phyloP scores from a whole-genome alignment of 768 basidiomycete genomes.

The Termitomyces sp. region DNA sequence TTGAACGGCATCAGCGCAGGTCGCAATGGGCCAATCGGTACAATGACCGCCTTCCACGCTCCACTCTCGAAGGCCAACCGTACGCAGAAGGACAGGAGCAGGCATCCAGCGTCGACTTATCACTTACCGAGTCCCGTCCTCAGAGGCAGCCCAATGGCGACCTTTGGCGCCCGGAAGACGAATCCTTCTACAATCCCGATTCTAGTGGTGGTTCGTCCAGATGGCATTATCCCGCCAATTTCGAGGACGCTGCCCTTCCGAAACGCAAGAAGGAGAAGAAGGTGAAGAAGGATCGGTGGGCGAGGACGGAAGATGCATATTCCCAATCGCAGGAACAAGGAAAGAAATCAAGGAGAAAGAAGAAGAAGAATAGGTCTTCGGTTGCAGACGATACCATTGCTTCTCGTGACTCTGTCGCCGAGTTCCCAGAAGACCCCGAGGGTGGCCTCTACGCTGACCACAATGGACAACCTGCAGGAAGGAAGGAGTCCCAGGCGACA shows the following conservation, averaged over 20 bases:
- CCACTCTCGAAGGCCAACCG: constrained; percentile 66
- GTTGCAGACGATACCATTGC: constrained; percentile 33
- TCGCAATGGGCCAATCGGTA: constrained; percentile 88
- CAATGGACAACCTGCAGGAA: constrained; percentile 19
- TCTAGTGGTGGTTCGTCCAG: constrained; percentile 48
- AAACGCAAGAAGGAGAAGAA: constrained; percentile 65
- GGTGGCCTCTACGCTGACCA: constrained; percentile 60
- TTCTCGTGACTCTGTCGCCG: constrained; percentile 39
- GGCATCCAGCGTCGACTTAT: constrained; percentile 40
- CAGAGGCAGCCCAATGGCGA: constrained; percentile 47
- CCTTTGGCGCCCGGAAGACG: constrained; percentile 76
- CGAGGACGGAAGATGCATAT: constrained; percentile 84
- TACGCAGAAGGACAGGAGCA: constrained; percentile 80
- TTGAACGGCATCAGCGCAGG: constrained; percentile 74
- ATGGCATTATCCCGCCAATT: constrained; percentile 88
- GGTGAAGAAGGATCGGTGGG: constrained; percentile 87
- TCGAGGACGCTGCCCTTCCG: constrained; percentile 53
- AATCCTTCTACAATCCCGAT: constrained; percentile 62
- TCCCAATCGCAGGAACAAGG: constrained; percentile 47
- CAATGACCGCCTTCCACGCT: constrained; percentile 73
- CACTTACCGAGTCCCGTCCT: constrained; percentile 31
- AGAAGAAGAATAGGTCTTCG: constrained; percentile 56
- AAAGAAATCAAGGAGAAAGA: constrained; percentile 70
- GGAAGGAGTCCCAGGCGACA: constrained; percentile 22
- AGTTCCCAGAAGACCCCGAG: constrained; percentile 72